Evolutionary conservation across 164 flowering plant genomes (phyloP).

Genomic region (Buxus sempervirens): DNA sequence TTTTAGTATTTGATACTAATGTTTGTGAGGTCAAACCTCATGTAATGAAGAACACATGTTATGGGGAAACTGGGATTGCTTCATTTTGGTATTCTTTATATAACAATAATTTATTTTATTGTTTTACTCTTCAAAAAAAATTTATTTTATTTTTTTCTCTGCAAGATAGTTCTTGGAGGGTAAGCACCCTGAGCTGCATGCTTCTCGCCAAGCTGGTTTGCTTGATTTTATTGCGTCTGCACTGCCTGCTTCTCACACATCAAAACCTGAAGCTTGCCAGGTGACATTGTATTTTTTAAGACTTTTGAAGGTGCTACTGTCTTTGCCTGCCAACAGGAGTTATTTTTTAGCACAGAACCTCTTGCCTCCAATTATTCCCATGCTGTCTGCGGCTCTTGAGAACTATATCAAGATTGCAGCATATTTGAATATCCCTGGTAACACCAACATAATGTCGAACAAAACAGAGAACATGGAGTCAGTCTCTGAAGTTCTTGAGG

Average conservation of each 20-base stretch:
- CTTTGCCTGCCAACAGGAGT: slow-evolving; percentile 63
- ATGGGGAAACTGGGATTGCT: not conserved
- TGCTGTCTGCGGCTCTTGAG: slow-evolving; percentile 88
- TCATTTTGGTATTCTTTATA: slow-evolving; percentile 1
- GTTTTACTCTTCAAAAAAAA: too few species aligned
- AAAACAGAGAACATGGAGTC: slow-evolving; percentile 73
- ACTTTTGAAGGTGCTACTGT: slow-evolving; percentile 66
- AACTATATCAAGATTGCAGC: slow-evolving; percentile 89
- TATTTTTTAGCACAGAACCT: slow-evolving; percentile 90
- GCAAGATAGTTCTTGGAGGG: slow-evolving; percentile 73
- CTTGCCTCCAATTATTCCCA: slow-evolving; percentile 85
- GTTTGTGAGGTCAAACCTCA: not conserved
- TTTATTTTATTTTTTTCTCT: slow-evolving; percentile 11
- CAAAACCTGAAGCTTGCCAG: slow-evolving; percentile 90
- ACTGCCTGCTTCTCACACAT: slow-evolving; percentile 89
- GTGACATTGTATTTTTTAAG: slow-evolving; percentile 71
- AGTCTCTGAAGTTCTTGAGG: slow-evolving; percentile 72
- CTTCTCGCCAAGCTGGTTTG: slow-evolving; percentile 89
- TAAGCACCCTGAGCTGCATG: slow-evolving; percentile 82
- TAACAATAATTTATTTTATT: slow-evolving; percentile 7
- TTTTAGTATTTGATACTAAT: not conserved
- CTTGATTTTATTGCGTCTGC: slow-evolving; percentile 93
- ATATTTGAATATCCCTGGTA: slow-evolving; percentile 47
- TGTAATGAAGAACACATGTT: not conserved
- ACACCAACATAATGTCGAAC: slow-evolving; percentile 27